phyloP scores from a whole-genome alignment of 192 early-diverging fungal genomes.

The Ambispora gerdemannii region DNA sequence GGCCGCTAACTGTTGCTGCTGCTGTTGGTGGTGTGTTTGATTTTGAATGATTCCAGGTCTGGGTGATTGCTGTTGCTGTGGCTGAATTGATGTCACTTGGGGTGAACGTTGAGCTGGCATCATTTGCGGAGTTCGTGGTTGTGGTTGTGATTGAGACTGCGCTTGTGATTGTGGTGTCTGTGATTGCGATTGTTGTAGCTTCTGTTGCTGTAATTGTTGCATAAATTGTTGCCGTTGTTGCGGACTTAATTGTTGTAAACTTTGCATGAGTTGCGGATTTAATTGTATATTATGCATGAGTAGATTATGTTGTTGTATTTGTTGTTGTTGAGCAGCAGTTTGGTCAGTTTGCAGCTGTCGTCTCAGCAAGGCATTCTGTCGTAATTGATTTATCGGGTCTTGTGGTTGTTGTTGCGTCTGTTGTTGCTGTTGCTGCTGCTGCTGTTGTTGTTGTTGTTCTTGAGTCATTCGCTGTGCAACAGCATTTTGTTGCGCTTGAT shows the following conservation, averaged over 20 bases:
- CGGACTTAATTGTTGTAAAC: background rate
- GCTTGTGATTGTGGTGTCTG: background rate
- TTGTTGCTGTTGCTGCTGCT: too few species aligned
- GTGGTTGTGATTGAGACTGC: background rate
- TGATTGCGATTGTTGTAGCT: background rate
- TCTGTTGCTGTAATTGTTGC: constrained; percentile 8
- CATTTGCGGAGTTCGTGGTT: background rate
- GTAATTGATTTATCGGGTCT: background rate
- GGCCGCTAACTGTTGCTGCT: too few species aligned
- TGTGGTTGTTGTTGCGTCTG: too few species aligned
- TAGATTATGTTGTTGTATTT: constrained; percentile 22
- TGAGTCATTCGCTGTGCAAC: too few species aligned
- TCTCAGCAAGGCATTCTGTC: background rate
- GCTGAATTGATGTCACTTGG: background rate
- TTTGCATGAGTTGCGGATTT: background rate
- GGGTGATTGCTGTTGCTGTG: background rate
- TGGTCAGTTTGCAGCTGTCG: background rate
- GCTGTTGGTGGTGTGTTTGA: too few species aligned
- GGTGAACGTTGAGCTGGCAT: background rate
- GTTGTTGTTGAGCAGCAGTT: background rate
- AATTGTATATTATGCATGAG: background rate
- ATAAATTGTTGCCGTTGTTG: background rate
- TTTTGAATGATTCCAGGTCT: background rate
- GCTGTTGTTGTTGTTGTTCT: too few species aligned
- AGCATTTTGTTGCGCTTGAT: too few species aligned